These are phyloP conservation scores for Neonectria punicea DNA, from an alignment of 2,329 filamentous ascomycete species.

Conservation along the genomic window DNA sequence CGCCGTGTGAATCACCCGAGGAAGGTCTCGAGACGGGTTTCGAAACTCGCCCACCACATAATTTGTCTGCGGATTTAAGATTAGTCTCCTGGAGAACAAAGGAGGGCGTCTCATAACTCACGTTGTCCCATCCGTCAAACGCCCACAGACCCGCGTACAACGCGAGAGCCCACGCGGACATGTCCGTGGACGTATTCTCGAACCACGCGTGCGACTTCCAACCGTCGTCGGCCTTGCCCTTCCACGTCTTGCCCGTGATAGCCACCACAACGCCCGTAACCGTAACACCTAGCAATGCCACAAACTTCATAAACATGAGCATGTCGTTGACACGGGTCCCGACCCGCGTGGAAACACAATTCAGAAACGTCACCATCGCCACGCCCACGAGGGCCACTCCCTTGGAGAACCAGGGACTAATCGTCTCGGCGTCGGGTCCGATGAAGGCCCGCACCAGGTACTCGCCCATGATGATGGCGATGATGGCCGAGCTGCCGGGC, in stretches of 20 bases:
- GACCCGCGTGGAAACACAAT: conserved; percentile 89
- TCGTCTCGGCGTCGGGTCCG: conserved; percentile 83
- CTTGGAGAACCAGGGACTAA: conserved; percentile 92
- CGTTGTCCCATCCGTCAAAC: conserved; percentile 99
- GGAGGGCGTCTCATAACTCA: conserved; percentile 58
- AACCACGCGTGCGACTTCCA: conserved; percentile 95
- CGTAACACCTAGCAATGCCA: conserved; percentile 87
- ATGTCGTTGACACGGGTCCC: conserved; percentile 88
- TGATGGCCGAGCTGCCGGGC: conserved; percentile 91
- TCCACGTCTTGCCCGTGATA: conserved; percentile 81
- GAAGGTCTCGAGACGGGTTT: conserved; percentile 88
- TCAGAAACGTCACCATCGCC: conserved; percentile 81
- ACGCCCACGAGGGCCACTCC: conserved; percentile 82
- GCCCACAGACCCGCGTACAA: conserved; percentile 97
- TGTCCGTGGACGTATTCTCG: conserved; percentile 80
- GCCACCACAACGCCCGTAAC: conserved; percentile 91
- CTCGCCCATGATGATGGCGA: conserved; percentile 97
- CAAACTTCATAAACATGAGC: conserved; percentile 97
- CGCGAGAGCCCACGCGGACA: conserved; percentile 91
- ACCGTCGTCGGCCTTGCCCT: conserved; percentile 78
- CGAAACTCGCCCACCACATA: conserved; percentile 98
- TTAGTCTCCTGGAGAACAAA: conserved; percentile 13
- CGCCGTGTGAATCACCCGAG: conserved; percentile 93
- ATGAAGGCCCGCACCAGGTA: conserved; percentile 91
- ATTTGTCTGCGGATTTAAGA: conserved; percentile 75